Percentiles rank a stretch among this genome's conserved stretches.
Evolutionary conservation across 495 filamentous ascomycete genomes (phyloP).

Genomic region (Parmelia sp.): DNA sequence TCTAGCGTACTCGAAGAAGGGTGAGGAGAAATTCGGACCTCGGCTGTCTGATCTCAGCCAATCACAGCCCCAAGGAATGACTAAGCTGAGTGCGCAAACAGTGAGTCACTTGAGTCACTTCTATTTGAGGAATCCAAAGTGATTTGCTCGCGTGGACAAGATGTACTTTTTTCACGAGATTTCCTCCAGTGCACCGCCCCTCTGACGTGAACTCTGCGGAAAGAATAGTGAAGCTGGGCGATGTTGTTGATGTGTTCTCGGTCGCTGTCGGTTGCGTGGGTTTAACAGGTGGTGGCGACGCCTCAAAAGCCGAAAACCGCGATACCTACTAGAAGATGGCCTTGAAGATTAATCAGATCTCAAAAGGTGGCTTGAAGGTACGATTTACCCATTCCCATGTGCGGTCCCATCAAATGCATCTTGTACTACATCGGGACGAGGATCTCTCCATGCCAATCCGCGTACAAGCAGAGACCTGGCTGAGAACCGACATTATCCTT

Average conservation of each 20-base stretch:
- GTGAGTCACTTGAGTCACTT: no score
- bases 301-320: neutral
- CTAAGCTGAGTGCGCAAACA: no score
- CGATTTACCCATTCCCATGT: neutral
- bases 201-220: neutral
- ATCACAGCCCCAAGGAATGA: slow-evolving; percentile 6
- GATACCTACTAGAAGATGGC: neutral
- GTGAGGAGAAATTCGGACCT: neutral
- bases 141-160: no score
- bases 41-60: neutral
- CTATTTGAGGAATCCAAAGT: neutral
- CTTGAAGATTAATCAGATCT: neutral
- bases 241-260: neutral
- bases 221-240: neutral
- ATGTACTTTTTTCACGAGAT: no score
- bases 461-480: neutral
- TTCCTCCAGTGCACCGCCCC: no score
- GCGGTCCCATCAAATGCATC: neutral
- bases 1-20: neutral
- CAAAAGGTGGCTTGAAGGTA: neutral
- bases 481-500: neutral
- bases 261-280: neutral
- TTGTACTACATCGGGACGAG: neutral
- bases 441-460: neutral
- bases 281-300: neutral